These are phyloP conservation scores for Suillus ampliporus DNA, from an alignment of 768 basidiomycete genomes.

Conservation along the genomic window DNA sequence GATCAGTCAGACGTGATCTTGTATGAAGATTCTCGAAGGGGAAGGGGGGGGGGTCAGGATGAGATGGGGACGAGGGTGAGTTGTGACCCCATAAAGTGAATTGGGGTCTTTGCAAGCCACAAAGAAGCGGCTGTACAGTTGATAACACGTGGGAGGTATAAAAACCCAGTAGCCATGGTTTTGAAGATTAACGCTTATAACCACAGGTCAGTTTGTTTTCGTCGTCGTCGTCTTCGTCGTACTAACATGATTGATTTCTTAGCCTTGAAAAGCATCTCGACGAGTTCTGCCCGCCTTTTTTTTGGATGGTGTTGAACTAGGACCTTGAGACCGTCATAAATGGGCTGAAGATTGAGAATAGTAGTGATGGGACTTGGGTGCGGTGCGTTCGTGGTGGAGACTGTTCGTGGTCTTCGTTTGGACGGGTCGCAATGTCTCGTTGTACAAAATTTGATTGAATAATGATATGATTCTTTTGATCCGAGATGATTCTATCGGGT, in stretches of 20 bases:
- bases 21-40: too few relatives aligned
- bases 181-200: constrained; percentile 54
- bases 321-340: constrained; percentile 87
- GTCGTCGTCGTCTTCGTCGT: neutral
- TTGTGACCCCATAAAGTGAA: constrained; percentile 23
- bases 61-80: too few relatives aligned
- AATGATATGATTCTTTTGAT: neutral
- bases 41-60: too few relatives aligned
- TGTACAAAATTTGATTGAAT: constrained; percentile 67
- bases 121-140: constrained; percentile 42
- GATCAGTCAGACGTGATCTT: constrained; percentile 22
- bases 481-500: neutral
- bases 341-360: constrained; percentile 68
- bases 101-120: constrained; percentile 57
- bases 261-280: constrained; percentile 92
- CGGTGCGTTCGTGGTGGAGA: constrained; percentile 62
- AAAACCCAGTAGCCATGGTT: constrained; percentile 8
- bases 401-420: constrained; percentile 73
- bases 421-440: constrained; percentile 89
- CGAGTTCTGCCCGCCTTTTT: constrained; percentile 72
- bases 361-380: constrained; percentile 90
- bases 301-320: constrained; percentile 68
- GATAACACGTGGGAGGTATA: constrained; percentile 29
- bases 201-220: constrained; percentile 58
- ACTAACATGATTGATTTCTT: constrained; percentile 27